Percentiles rank a stretch among this genome's conserved stretches.
phyloP scores from a whole-genome alignment of 768 basidiomycete species.

The Hydnum rufescens region DNA sequence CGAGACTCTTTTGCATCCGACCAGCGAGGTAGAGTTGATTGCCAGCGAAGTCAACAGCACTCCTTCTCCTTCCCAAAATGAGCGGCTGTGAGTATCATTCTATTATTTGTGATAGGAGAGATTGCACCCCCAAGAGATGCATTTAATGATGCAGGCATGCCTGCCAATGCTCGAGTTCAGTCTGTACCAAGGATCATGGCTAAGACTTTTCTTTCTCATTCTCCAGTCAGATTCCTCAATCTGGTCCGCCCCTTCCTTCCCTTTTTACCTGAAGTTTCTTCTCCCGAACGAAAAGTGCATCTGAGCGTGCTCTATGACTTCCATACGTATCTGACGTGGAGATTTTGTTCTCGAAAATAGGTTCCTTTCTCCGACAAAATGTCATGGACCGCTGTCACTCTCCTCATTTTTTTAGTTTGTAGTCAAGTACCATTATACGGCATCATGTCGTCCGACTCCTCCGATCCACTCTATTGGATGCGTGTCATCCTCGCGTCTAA shows the following conservation, averaged over 20 bases:
- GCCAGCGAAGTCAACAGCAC: not conserved
- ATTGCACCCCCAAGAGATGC: too few relatives aligned
- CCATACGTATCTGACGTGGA: too few relatives aligned
- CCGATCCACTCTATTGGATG: slow-evolving; percentile 99
- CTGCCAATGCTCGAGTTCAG: too few relatives aligned
- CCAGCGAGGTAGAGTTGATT: not conserved
- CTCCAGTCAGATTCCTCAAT: slow-evolving; percentile 83
- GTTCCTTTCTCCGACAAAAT: slow-evolving; percentile 98
- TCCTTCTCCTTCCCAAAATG: not conserved
- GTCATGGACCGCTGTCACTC: slow-evolving; percentile 96
- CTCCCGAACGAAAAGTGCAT: slow-evolving; percentile 83
- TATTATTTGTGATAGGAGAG: not conserved
- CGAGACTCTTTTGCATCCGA: too few relatives aligned
- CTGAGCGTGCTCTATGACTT: not conserved
- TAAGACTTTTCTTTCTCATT: too few relatives aligned
- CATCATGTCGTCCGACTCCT: slow-evolving; percentile 98
- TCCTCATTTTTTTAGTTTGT: slow-evolving; percentile 98
- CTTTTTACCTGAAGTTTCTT: slow-evolving; percentile 90
- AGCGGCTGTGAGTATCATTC: slow-evolving; percentile 2
- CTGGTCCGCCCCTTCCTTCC: slow-evolving; percentile 96
- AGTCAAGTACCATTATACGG: slow-evolving; percentile 98
- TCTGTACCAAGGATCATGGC: too few relatives aligned
- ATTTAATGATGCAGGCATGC: too few relatives aligned
- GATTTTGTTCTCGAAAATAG: too few relatives aligned
- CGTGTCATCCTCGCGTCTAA: slow-evolving; percentile 98